phyloP scores from a whole-genome alignment of 1,284 basidiomycete species.

The Grifola frondosa region DNA sequence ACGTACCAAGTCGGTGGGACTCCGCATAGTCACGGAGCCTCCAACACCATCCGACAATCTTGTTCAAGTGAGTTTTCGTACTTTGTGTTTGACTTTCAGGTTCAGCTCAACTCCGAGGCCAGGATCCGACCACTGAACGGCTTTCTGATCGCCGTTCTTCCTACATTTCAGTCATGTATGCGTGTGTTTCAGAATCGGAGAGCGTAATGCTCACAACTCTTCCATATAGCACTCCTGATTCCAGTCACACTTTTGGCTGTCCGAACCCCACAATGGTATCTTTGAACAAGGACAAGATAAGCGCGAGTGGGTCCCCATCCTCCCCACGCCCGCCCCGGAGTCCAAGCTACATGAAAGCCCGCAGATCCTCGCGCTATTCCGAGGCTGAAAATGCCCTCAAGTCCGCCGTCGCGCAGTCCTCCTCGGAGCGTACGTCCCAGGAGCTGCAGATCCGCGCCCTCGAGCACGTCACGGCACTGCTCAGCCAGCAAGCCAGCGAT shows the following conservation, averaged over 20 bases:
- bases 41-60: no score
- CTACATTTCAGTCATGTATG: constrained; percentile 13
- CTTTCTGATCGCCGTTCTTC: constrained; percentile 8
- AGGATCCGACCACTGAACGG: constrained; percentile 2
- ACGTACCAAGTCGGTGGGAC: constrained; percentile 16
- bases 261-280: constrained; percentile 24
- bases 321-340: constrained; percentile 2
- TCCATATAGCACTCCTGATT: constrained; percentile 21
- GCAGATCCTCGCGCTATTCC: constrained; percentile 35
- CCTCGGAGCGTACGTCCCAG: constrained; percentile 32
- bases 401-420: constrained; percentile 30
- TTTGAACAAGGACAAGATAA: constrained; percentile 4
- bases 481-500: constrained; percentile 46
- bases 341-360: constrained; percentile 8
- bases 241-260: constrained; percentile 29
- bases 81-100: no score
- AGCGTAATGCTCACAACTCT: background rate
- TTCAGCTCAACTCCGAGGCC: no score
- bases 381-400: constrained; percentile 40
- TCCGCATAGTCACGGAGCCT: constrained; percentile 19
- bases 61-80: no score
- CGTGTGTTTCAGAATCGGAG: background rate
- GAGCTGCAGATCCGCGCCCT: constrained; percentile 49
- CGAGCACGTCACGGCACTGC: constrained; percentile 40
- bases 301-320: background rate